Evolutionary conservation across 306 rosid genomes (phyloP), one percentile per base, ranked within the genome.

Genomic region (Erythrophleum fordii): DNA sequence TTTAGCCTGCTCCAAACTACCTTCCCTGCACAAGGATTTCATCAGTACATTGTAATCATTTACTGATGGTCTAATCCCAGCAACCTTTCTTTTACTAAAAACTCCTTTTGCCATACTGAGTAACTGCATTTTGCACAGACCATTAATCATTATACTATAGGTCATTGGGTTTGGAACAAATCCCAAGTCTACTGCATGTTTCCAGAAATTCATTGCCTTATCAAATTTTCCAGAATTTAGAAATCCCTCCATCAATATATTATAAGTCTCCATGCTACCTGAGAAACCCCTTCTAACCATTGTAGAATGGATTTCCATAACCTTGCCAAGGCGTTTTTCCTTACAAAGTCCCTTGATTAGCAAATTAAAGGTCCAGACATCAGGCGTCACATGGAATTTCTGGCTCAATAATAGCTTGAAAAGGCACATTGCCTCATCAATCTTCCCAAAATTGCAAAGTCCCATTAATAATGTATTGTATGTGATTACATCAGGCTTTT

Each of bases 91-190:
- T 77, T 88, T 91, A 75, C 22, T 45, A 67, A 95, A 85, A 69
- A 95, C 83, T 67, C 98, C 99, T 85, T 79, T 93, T 55, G 96
- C 99, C 67, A 95, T 52, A 26, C 78, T 85, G 58, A 89, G 82
- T 81, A 93, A 80, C 45, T 88, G 91, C 88, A 84, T 88, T 82
- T 89, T 88, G 89, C 99, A 95, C 69, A 95, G 83, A 76, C 99
- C 99, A 85, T 81, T 85, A 58, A 95, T 90, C 86, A 93, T 81
- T 42, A 90, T 51, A 79, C 89, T 81, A 18, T 80, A 91, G 8
- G 97, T 91, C 66, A 45, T 7, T 44, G 92, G 71, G 55, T 93
- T 83, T 13, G 92, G 96, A 75, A 72, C 83, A 72, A 85, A 35
- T 61, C 97, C 93, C 28, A 76, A 74, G 56, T 87, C 86, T 12